Evolutionary conservation across 345 rosid genomes (phyloP).

Genomic region (Brassica juncea): DNA sequence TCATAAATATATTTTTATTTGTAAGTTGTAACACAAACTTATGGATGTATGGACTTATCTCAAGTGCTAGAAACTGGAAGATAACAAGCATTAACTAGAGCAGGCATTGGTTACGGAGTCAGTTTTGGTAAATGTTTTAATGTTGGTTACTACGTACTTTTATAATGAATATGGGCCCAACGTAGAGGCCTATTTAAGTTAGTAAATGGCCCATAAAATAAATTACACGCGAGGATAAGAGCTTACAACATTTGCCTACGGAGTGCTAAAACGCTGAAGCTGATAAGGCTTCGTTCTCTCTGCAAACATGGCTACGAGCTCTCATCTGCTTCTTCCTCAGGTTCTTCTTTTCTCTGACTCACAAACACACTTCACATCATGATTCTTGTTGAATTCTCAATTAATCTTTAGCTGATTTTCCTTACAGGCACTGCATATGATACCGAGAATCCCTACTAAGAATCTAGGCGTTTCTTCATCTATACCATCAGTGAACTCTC

Average conservation of each 20-base stretch:
- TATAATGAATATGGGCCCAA: background rate
- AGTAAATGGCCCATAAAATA: background rate
- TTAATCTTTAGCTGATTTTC: background rate
- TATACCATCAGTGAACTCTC: conserved; percentile 24
- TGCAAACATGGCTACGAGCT: conserved; percentile 47
- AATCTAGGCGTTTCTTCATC: conserved; percentile 51
- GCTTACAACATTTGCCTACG: background rate
- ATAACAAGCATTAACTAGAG: background rate
- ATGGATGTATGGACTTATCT: background rate
- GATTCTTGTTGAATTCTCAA: background rate
- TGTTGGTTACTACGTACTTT: background rate
- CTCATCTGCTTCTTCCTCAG: conserved; percentile 71
- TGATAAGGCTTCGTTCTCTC: conserved; percentile 41
- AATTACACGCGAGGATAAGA: conserved; percentile 21
- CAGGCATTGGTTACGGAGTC: background rate
- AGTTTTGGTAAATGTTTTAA: background rate
- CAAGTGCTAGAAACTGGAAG: background rate
- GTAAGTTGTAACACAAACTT: background rate
- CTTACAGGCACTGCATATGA: conserved; percentile 51
- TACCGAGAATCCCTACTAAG: conserved; percentile 52
- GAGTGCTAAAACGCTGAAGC: background rate
- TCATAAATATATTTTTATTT: background rate
- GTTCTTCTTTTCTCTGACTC: conserved; percentile 28
- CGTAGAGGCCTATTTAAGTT: background rate
- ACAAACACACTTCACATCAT: background rate